These are phyloP conservation scores for Tilletia indica DNA, from an alignment of 1,284 basidiomycete species.

Conservation along the genomic window DNA sequence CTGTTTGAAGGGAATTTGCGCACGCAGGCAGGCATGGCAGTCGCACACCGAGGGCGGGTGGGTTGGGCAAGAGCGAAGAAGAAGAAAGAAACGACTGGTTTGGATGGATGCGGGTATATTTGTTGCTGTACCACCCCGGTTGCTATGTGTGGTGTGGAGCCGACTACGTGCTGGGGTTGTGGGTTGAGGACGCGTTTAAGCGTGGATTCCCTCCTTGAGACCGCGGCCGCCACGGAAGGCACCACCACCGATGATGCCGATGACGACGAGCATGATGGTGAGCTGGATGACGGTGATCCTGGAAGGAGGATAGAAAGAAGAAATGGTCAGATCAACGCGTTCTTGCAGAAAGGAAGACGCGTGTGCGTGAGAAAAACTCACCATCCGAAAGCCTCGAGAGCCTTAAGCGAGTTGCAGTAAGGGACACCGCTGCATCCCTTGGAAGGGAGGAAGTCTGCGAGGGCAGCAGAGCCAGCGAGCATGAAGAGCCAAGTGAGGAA, in stretches of 20 bases:
- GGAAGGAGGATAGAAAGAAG: background rate
- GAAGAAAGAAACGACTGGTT: background rate
- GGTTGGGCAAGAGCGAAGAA: background rate
- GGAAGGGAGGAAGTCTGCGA: slow-evolving; percentile 40
- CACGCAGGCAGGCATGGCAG: too few relatives aligned
- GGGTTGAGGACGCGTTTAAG: too few relatives aligned
- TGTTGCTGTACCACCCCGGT: background rate
- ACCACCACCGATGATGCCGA: slow-evolving; percentile 43
- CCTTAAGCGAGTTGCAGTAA: slow-evolving; percentile 51
- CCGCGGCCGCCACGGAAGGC: slow-evolving; percentile 54
- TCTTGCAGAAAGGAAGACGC: background rate
- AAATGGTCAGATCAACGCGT: background rate
- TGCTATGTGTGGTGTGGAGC: too few relatives aligned
- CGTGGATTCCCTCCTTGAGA: slow-evolving; percentile 40
- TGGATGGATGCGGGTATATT: background rate
- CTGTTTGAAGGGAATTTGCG: too few relatives aligned
- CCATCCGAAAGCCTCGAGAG: slow-evolving; percentile 52
- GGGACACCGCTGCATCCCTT: slow-evolving; percentile 21
- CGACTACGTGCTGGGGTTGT: too few relatives aligned
- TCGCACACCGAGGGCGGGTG: too few relatives aligned
- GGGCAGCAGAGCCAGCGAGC: slow-evolving; percentile 47
- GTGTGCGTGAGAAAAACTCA: slow-evolving; percentile 9
- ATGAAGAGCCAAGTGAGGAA: slow-evolving; percentile 52
- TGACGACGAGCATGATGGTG: slow-evolving; percentile 44
- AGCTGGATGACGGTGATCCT: slow-evolving; percentile 27